Conservation (phyloP, 495 filamentous ascomycete species). For the Aspergillus cavernicola region DNA sequence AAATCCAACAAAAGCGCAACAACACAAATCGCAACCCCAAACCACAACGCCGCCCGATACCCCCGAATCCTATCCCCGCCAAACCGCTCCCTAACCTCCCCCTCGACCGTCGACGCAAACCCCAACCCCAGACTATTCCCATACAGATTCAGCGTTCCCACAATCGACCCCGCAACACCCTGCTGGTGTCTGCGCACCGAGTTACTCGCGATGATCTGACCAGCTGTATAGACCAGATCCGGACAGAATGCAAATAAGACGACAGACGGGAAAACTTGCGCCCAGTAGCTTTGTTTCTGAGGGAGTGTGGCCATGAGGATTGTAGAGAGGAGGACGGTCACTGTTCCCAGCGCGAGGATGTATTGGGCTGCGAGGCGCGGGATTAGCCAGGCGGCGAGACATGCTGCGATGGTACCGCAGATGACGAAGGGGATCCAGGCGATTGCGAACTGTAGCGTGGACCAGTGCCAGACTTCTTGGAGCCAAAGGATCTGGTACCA, state of each 20-base stretch:
- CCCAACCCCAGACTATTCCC: conserved; percentile 47
- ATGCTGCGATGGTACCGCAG: conserved; percentile 33
- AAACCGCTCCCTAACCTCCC: conserved; percentile 20
- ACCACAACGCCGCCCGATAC: conserved; percentile 41
- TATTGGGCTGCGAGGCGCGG: conserved; percentile 46
- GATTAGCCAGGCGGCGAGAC: conserved; percentile 47
- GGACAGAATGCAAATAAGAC: conserved; percentile 44
- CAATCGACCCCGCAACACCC: conserved; percentile 46
- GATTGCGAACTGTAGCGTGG: conserved; percentile 39
- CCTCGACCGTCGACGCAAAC: conserved; percentile 50
- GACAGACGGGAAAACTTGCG: conserved; percentile 46
- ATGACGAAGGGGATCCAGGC: conserved; percentile 44
- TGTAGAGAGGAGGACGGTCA: conserved; percentile 34
- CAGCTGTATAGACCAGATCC: conserved; percentile 49
- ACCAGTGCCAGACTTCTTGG: conserved; percentile 44
- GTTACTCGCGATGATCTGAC: conserved; percentile 54
- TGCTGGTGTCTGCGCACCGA: conserved; percentile 45
- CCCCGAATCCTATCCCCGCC: conserved; percentile 23
- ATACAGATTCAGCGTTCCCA: conserved; percentile 46
- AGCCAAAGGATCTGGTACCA: conserved; percentile 49
- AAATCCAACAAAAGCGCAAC: conserved; percentile 38
- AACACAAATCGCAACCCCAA: conserved; percentile 40
- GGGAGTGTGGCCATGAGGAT: conserved; percentile 48
- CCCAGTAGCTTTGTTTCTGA: conserved; percentile 44
- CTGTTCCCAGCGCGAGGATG: conserved; percentile 46